These are phyloP conservation scores for Raffaelea albimanens DNA, from an alignment of 2,329 filamentous ascomycete genomes.

Conservation along the genomic window DNA sequence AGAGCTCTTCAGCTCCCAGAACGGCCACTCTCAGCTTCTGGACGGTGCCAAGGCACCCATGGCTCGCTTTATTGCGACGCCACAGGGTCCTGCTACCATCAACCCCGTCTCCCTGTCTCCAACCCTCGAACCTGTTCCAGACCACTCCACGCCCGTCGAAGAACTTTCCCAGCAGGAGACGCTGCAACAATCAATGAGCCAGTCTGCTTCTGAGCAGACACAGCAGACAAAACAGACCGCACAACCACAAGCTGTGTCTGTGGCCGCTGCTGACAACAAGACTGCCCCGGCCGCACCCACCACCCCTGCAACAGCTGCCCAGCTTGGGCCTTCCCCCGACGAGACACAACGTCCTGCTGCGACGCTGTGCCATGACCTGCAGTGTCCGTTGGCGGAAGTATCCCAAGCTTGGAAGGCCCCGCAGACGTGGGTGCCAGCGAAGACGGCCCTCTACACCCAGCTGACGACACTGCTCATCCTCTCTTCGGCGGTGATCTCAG, in stretches of 20 bases:
- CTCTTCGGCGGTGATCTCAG: conserved; percentile 61
- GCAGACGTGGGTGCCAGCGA: conserved; percentile 29
- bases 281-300: too few species aligned
- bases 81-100: conserved; percentile 39
- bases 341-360: conserved; percentile 99
- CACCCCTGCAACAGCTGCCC: conserved; percentile 14
- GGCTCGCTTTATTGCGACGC: conserved; percentile 33
- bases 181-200: conserved; percentile 7
- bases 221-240: too few species aligned
- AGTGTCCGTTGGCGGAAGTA: conserved; percentile 84
- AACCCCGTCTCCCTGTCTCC: conserved; percentile 55
- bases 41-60: conserved; percentile 23
- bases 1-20: conserved; percentile 44
- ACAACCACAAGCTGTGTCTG: too few species aligned
- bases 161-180: background rate
- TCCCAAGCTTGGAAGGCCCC: conserved; percentile 35
- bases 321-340: conserved; percentile 55
- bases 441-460: conserved; percentile 38
- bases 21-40: conserved; percentile 21
- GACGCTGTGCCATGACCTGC: conserved; percentile 99
- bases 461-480: conserved; percentile 53
- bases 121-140: conserved; percentile 40
- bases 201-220: too few species aligned
- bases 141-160: conserved; percentile 17
- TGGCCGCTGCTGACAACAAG: too few species aligned